Evolutionary conservation across 495 filamentous ascomycete genomes (phyloP).

Genomic region (Penicillium crystallinum): DNA sequence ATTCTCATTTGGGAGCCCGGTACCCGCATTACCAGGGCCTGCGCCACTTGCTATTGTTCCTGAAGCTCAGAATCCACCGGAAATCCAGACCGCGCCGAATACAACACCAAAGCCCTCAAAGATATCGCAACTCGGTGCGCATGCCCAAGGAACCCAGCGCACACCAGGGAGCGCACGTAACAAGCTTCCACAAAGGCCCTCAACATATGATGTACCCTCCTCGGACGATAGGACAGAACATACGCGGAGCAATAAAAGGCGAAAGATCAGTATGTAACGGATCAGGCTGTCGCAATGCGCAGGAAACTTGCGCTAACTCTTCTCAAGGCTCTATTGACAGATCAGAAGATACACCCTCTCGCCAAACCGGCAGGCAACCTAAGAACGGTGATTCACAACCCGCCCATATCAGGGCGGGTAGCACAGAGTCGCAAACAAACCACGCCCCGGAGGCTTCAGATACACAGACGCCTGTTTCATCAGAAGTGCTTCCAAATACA

Average conservation of each 20-base stretch:
- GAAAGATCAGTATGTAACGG: constrained; percentile 18
- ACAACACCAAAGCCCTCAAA: constrained; percentile 8
- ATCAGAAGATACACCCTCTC: not conserved
- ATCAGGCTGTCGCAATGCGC: not conserved
- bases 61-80: constrained; percentile 14
- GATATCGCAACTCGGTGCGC: constrained; percentile 9
- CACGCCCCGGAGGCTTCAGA: not conserved
- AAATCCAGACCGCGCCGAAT: constrained; percentile 9
- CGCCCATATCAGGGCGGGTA: constrained; percentile 7
- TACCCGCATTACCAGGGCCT: constrained; percentile 6
- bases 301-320: constrained; percentile 2
- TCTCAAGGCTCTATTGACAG: constrained; percentile 13
- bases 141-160: constrained; percentile 2
- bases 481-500: not conserved
- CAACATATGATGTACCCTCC: constrained; percentile 25
- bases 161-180: constrained; percentile 26
- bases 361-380: not conserved
- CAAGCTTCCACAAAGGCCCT: constrained; percentile 18
- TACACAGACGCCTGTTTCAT: not conserved
- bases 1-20: constrained; percentile 41
- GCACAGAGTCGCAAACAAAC: not conserved
- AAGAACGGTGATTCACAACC: not conserved
- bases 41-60: constrained; percentile 16
- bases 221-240: constrained; percentile 13
- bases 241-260: constrained; percentile 19